Percentiles rank a stretch among this genome's conserved stretches.
These are phyloP conservation scores for Fulvia fulva DNA, from an alignment of 2,329 filamentous ascomycete species.

Conservation along the genomic window DNA sequence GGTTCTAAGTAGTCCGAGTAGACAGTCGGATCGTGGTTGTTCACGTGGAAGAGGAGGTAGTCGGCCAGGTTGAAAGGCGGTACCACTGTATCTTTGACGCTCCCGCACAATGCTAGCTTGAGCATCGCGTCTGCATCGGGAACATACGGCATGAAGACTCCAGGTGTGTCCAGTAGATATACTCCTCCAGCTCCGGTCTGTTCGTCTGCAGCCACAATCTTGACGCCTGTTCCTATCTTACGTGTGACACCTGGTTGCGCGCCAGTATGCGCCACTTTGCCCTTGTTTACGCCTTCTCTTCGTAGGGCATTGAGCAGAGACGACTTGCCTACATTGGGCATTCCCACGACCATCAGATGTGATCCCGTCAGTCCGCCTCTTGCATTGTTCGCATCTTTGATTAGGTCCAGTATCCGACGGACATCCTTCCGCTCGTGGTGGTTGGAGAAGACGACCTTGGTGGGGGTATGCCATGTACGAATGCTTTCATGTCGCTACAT, in stretches of 20 bases:
- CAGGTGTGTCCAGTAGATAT: constrained; percentile 87
- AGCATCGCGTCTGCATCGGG: constrained; percentile 83
- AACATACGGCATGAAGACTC: constrained; percentile 92
- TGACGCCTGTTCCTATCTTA: constrained; percentile 73
- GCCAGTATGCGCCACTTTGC: constrained; percentile 77
- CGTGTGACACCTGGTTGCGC: constrained; percentile 86
- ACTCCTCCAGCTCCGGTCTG: constrained; percentile 55
- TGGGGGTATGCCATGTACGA: constrained; percentile 51
- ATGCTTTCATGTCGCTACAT: constrained; percentile 47
- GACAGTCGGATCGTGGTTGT: constrained; percentile 57
- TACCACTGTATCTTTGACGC: constrained; percentile 85
- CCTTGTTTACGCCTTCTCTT: constrained; percentile 58
- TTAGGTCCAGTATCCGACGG: constrained; percentile 46
- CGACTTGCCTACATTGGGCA: constrained; percentile 97
- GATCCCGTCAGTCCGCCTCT: constrained; percentile 69
- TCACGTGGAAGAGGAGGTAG: constrained; percentile 83
- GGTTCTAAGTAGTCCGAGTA: constrained; percentile 65
- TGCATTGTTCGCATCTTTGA: constrained; percentile 49
- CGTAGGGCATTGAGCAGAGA: constrained; percentile 87
- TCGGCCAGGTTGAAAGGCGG: constrained; percentile 75
- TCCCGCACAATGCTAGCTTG: constrained; percentile 86
- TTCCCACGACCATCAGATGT: constrained; percentile 83
- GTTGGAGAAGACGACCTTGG: constrained; percentile 52
- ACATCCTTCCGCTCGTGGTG: constrained; percentile 44
- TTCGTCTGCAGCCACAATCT: constrained; percentile 62